These are phyloP conservation scores for Melocanna baccifera DNA, from an alignment of 176 grass and related monocot genomes.

Conservation along the genomic window DNA sequence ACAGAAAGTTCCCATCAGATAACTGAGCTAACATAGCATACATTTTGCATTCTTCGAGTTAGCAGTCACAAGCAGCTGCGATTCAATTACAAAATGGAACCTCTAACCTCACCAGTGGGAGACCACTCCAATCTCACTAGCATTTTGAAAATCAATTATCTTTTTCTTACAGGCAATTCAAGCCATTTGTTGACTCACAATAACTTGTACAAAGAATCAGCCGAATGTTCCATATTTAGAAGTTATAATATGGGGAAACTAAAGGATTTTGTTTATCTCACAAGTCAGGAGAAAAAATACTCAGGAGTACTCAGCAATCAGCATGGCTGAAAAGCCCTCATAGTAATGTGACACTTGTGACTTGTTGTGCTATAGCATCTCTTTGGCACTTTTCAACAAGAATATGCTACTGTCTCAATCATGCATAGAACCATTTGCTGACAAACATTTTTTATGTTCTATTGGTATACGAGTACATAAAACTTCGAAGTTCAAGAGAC, in stretches of 20 bases:
- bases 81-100: background rate
- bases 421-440: slow-evolving; percentile 11
- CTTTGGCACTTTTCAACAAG: background rate
- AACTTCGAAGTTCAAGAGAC: background rate
- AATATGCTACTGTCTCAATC: background rate
- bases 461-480: background rate
- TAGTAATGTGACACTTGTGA: too few relatives aligned
- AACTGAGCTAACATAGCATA: background rate
- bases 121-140: background rate
- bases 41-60: background rate
- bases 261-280: too few relatives aligned
- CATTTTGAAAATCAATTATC: background rate
- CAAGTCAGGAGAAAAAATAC: too few relatives aligned
- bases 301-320: too few relatives aligned
- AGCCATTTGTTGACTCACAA: background rate
- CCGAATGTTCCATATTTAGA: background rate
- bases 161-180: background rate
- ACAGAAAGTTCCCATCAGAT: background rate
- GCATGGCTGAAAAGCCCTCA: too few relatives aligned
- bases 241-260: background rate
- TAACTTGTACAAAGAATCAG: background rate
- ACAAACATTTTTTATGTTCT: background rate
- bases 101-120: background rate
- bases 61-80: background rate
- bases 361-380: background rate